Evolutionary conservation across 257 asterid genomes (phyloP).

Genomic region (Ajuga chamaepitys): DNA sequence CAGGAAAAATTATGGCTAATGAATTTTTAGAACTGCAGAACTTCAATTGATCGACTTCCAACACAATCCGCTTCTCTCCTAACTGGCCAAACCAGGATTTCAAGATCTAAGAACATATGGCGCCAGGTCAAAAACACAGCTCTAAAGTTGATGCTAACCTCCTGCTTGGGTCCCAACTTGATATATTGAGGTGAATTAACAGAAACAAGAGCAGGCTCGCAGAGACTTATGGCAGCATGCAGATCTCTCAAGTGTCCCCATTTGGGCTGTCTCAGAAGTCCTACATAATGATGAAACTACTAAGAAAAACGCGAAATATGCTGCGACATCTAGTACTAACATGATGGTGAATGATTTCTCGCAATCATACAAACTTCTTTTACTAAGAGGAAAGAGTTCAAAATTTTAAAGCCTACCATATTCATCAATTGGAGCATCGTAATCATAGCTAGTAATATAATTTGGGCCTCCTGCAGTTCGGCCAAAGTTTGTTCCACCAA

Average conservation of each 20-base stretch:
- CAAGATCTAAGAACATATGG: background rate
- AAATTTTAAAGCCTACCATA: constrained; percentile 46
- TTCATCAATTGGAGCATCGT: constrained; percentile 96
- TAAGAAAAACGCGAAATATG: constrained; percentile 7
- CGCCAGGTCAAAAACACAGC: background rate
- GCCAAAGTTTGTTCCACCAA: constrained; percentile 96
- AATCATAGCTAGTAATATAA: constrained; percentile 86
- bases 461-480: constrained; percentile 95
- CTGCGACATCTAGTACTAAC: background rate
- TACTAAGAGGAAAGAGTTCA: background rate
- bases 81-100: background rate
- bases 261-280: constrained; percentile 87
- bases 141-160: constrained; percentile 40
- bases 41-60: background rate
- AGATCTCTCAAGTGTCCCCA: constrained; percentile 94
- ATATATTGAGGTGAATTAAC: constrained; percentile 65
- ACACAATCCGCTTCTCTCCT: background rate
- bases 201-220: constrained; percentile 86
- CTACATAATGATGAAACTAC: constrained; percentile 29
- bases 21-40: background rate
- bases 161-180: constrained; percentile 83
- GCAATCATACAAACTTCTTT: background rate
- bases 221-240: constrained; percentile 85
- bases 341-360: background rate
- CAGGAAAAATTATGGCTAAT: background rate